Base-by-base conservation (phyloP, 1,284 basidiomycete genomes). In the Sporisorium exsertum region DNA sequence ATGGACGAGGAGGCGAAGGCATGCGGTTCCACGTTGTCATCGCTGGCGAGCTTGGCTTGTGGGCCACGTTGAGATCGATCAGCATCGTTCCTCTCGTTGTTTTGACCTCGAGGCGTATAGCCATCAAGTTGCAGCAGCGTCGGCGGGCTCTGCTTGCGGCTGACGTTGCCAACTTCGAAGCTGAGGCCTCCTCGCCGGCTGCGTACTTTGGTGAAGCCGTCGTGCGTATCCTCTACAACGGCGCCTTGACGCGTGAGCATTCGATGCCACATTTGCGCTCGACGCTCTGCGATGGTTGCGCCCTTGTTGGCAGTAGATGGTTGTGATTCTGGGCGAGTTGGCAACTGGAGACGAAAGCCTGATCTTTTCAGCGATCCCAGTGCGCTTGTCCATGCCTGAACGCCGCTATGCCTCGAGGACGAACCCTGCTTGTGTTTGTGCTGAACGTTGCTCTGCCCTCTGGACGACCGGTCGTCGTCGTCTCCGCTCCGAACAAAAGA, bases 201-300 rank as follows among this genome's bases (percentile, higher is more conserved):
- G 24, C 63, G 62, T 2, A 72, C 58, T 40, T 58, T 72, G 42
- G 49, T 46, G 52, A 69, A 69, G 29, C 65, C 73, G 40, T 61
- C 58, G 29, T 51, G 52, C 6, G 27, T 51, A 15, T 65, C 61
- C 32, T 74, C 75, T 3, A 61, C 62, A 2, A 70, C 64, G 8
- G 71, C 63, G 24, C 72, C 72, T 56, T 75, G 64, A 16, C 64
- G 59, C 15, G 61, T 63, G 24, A 66, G 56, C 16, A 76, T 33
- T 16, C 52, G 43, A 13, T 64, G 54, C 65, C 73, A 71, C 62
- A 67, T 80, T 10, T 68, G 71, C 10, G 80, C 80, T 46, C 80
- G 22, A 10, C 80, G 68, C 61, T 81, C 77, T 0, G 80, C 80
- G 22, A 81, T 81, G 0, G 79, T 81, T 7, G 69, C 55, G 24